Evolutionary conservation across 164 flowering plant genomes (phyloP).

Genomic region (Buxus sempervirens): DNA sequence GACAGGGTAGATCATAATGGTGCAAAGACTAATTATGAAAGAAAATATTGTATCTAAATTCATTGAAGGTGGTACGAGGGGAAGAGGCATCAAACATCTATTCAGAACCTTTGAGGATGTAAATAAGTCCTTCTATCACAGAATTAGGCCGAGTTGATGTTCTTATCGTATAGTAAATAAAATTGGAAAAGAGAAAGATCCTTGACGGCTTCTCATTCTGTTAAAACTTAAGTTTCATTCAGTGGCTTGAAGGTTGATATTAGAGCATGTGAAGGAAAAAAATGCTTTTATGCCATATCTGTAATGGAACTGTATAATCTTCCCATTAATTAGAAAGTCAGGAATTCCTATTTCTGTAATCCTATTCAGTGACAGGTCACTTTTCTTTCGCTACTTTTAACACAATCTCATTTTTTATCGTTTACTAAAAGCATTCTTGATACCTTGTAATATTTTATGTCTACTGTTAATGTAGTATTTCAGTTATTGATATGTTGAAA

Average conservation of each 20-base stretch:
- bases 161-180: too few species aligned
- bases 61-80: too few species aligned
- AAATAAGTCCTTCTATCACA: too few species aligned
- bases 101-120: too few species aligned
- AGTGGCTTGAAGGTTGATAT: background rate
- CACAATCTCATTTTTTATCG: too few species aligned
- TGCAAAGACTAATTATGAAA: too few species aligned
- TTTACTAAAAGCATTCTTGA: background rate
- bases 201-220: background rate
- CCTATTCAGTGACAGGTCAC: background rate
- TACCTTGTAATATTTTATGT: background rate
- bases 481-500: constrained; percentile 1
- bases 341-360: background rate
- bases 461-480: background rate
- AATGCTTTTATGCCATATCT: background rate
- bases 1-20: too few species aligned
- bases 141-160: too few species aligned
- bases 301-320: background rate
- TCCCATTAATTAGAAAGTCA: background rate
- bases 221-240: background rate
- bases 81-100: too few species aligned
- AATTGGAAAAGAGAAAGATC: background rate
- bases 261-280: background rate
- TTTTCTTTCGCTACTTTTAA: background rate
- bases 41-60: too few species aligned